Evolutionary conservation across 306 rosid species (phyloP), one percentile per base, ranked within the genome.

Genomic region (Geum urbanum): DNA sequence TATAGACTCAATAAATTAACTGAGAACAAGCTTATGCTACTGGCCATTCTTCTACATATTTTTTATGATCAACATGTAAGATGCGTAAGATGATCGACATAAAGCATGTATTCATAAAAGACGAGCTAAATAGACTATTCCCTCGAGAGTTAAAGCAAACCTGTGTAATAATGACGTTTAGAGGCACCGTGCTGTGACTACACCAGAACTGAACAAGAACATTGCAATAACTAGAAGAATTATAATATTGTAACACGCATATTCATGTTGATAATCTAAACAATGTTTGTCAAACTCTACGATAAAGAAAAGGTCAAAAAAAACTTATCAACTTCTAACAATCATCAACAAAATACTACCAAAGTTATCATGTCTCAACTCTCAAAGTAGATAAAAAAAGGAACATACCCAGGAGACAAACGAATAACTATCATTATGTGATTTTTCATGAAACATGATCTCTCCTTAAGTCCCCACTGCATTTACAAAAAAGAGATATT

Each of bases 161-260:
- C 97, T 85, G 96, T 1, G 95, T 87, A 70, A 94, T 91, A 81
- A 94, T 90, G 14, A 88, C 73, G 75, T 94, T 94, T n/a, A 94
- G 14, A 24, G 98, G 97, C 70, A 85, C 96, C 5, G 98, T 88
- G 91, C 89, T 80, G 79, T 91, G 87, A 90, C 98, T 94, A 77
- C 97, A 90, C 96, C 97, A 94, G 80, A 94, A 90, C 84, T 94
- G 98, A 84, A 88, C 92, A 78, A 88, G 48, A 77, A 85, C 81
- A 32, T 97, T 94, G 89, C 87, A 86, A 66, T 65, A 51, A 47
- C 40, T 73, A 52, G 35, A 70, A 16, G 3, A 41, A 64, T 32
- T 32, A 32, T 39, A 72, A 78, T 16, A 40, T n/a, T 18, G 72
- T 47, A 43, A 75, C 73, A 54, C 10, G 10, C 16, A 66, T 46